Conservation (phyloP, 176 grass and related monocot species). For the Bromus sterilis region DNA sequence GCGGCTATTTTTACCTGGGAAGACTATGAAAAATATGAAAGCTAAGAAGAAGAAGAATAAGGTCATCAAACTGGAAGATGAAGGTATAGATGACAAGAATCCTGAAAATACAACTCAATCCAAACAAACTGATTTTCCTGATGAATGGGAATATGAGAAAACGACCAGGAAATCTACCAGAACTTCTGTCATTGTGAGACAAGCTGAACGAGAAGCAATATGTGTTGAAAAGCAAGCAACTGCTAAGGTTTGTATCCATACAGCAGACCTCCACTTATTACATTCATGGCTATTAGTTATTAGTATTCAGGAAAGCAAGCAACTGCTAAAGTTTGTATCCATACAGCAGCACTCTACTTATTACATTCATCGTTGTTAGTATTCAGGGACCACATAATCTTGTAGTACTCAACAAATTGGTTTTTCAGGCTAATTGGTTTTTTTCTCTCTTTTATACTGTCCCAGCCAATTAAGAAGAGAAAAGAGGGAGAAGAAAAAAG, state of each 20-base stretch:
- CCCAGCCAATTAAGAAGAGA: constrained; percentile 84
- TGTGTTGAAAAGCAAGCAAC: constrained; percentile 79
- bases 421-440: constrained; percentile 3
- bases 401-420: background rate
- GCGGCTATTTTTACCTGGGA: constrained; percentile 75
- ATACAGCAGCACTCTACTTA: too few relatives aligned
- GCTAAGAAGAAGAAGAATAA: constrained; percentile 86
- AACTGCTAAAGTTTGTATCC: too few relatives aligned
- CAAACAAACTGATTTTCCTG: constrained; percentile 33
- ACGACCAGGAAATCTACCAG: constrained; percentile 82
- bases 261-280: background rate
- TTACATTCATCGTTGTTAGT: too few relatives aligned
- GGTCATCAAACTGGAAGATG: constrained; percentile 42
- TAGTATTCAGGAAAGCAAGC: too few relatives aligned
- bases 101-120: constrained; percentile 32
- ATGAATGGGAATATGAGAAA: constrained; percentile 76
- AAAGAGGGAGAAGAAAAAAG: constrained; percentile 95
- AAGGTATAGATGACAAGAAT: constrained; percentile 34
- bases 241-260: constrained; percentile 40
- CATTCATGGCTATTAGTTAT: constrained; percentile 3
- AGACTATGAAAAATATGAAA: constrained; percentile 56
- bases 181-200: constrained; percentile 79
- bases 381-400: background rate
- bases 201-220: constrained; percentile 97
- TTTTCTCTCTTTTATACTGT: background rate